Conservation (phyloP, 2,329 filamentous ascomycete species). For the Ascosphaera pollenicola region DNA sequence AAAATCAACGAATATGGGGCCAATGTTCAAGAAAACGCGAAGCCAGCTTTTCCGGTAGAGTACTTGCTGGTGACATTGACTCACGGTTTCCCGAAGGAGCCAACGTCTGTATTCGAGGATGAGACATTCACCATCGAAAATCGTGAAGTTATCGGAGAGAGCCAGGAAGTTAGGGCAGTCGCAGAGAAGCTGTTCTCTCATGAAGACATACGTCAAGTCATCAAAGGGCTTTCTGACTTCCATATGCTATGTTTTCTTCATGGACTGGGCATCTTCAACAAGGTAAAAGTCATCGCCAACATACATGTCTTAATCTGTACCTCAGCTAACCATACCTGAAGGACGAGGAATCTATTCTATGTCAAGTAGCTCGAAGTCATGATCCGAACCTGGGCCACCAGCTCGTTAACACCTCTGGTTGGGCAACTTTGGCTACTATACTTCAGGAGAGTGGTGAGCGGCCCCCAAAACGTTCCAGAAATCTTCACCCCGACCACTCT, state of each 20-base stretch:
- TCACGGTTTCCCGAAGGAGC: conserved; percentile 73
- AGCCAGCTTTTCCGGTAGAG: conserved; percentile 87
- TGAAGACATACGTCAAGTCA: conserved; percentile 37
- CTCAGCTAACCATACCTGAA: conserved; percentile 17
- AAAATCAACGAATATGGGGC: conserved; percentile 90
- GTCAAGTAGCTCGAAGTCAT: conserved; percentile 60
- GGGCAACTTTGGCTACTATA: conserved; percentile 84
- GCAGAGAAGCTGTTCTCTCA: conserved; percentile 46
- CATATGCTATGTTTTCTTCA: conserved; percentile 80
- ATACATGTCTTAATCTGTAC: background rate
- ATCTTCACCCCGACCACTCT: conserved; percentile 17
- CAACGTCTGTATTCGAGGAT: conserved; percentile 51
- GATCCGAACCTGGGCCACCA: conserved; percentile 63
- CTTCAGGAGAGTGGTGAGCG: conserved; percentile 95
- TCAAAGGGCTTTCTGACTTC: conserved; percentile 67
- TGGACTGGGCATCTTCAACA: conserved; percentile 56
- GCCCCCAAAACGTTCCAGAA: conserved; percentile 49
- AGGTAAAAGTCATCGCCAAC: conserved; percentile 34
- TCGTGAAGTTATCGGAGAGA: conserved; percentile 63
- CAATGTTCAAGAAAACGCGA: conserved; percentile 92
- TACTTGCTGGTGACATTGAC: conserved; percentile 92
- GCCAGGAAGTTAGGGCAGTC: conserved; percentile 52
- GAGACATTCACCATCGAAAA: conserved; percentile 78
- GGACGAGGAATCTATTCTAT: conserved; percentile 77
- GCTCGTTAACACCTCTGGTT: conserved; percentile 69